Base-by-base conservation (phyloP, 495 filamentous ascomycete genomes). In the Annulohypoxylon maeteangense region DNA sequence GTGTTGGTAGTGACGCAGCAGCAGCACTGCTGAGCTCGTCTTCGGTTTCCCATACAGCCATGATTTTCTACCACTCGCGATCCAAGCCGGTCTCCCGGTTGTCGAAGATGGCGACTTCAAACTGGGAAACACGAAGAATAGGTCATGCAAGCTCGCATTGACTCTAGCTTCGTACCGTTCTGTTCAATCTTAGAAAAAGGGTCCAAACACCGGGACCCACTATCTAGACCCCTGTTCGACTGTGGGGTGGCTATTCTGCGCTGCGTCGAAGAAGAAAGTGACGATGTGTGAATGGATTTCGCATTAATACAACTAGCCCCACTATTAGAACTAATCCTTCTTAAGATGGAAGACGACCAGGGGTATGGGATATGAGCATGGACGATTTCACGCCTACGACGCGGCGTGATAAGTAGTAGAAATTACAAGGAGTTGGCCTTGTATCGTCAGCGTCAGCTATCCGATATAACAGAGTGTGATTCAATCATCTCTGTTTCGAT, bases 1-100 rank as follows among this genome's bases (percentile, higher is more conserved):
- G 91, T 48, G 89, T 88, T 31, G 92, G 90, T 32, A 94, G 80
- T 22, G 84, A 76, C 34, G 78, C 77, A 65, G 78, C 81, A 50
- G 84, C 79, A 70, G 82, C 79, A 66, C 70, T 78, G 62, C 73
- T 80, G 74, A 84, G 79, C 78, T 88, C 86, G 63, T 87, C 82
- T 59, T 87, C 86, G n/a, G 84, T 87, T 73, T 87, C 83, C 85
- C 85, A 85, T 27, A 78, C 78, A 56, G 78, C 76, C 83, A 86
- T 85, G 23, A 63, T 80, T 58, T 58, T 32, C 45, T 61, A 18
- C 31, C 54, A 47, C 51, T 67, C 57, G 56, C 67, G 40, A 65
- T 60, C 53, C 40, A 59, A 59, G 36, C 66, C 54, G 71, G 71
- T 67, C 64, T 64, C 71, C 66, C 67, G 63, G 67, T 40, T 57